A percentile compares a stretch with the other conserved stretches of the same genome.
These are phyloP conservation scores for Claviceps humidiphila DNA, from an alignment of 2,329 filamentous ascomycete genomes.

Conservation along the genomic window DNA sequence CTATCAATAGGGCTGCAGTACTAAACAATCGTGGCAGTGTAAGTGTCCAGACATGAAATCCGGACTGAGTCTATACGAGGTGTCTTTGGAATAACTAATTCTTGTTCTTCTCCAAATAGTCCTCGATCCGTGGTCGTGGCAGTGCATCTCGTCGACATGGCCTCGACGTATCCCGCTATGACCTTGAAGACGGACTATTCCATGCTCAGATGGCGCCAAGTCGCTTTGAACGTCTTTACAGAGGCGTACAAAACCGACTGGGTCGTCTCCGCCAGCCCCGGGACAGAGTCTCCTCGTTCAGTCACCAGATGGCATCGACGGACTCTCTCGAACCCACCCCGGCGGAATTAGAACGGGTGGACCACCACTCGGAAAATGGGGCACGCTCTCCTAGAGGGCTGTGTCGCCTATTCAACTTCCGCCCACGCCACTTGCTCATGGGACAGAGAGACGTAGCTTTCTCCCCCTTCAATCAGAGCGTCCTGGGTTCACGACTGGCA, in stretches of 20 bases:
- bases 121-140: no score
- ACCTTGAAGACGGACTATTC: no score
- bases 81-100: no score
- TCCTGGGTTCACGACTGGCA: background rate
- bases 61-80: no score
- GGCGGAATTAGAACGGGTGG: background rate
- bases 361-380: background rate
- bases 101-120: no score
- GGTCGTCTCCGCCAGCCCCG: background rate
- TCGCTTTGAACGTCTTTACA: background rate
- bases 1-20: no score
- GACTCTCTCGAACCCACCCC: background rate
- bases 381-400: background rate
- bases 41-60: no score
- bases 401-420: background rate
- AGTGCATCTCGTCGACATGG: no score
- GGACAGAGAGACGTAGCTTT: background rate
- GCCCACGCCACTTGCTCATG: no score
- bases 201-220: no score
- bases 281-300: background rate
- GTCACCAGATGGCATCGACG: background rate
- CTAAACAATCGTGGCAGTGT: no score
- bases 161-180: no score
- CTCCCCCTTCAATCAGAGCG: background rate
- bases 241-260: background rate